Percentiles rank a stretch among this genome's conserved stretches.
Conservation (phyloP, 768 basidiomycete genomes). For the Pleurotus citrinopileatus region DNA sequence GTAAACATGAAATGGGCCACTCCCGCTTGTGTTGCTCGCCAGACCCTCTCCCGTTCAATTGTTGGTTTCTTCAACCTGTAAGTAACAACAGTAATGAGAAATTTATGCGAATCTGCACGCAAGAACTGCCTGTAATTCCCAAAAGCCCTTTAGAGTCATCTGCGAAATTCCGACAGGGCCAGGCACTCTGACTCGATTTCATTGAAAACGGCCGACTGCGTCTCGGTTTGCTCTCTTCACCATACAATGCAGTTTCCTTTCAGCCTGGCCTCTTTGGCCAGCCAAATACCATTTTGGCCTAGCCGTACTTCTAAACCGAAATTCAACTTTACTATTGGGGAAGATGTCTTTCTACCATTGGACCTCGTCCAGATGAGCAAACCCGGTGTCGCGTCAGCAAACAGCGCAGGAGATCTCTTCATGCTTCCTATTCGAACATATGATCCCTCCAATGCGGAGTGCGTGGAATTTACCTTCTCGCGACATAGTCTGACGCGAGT, state of each 20-base stretch:
- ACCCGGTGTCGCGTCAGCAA: background rate
- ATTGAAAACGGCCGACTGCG: too few species aligned
- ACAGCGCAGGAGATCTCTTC: background rate
- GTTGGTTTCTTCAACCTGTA: too few species aligned
- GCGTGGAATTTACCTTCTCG: background rate
- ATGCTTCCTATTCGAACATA: background rate
- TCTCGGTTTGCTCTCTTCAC: too few species aligned
- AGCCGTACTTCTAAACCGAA: background rate
- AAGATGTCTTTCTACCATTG: background rate
- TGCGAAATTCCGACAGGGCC: too few species aligned
- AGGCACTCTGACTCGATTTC: too few species aligned
- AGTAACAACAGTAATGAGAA: too few species aligned
- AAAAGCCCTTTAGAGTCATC: too few species aligned
- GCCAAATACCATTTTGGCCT: background rate
- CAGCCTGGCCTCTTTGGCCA: background rate
- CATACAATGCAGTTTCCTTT: slow-evolving; percentile 4
- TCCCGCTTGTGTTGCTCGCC: too few species aligned
- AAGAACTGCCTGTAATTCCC: too few species aligned
- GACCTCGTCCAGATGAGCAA: background rate
- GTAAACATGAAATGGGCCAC: too few species aligned
- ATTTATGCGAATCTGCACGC: too few species aligned
- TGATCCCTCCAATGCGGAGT: background rate
- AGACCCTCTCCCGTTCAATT: too few species aligned
- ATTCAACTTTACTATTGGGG: slow-evolving; percentile 6
- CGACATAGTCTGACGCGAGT: background rate